phyloP scores from a whole-genome alignment of 192 early-diverging fungal species.

The Helicostylum pulchrum region DNA sequence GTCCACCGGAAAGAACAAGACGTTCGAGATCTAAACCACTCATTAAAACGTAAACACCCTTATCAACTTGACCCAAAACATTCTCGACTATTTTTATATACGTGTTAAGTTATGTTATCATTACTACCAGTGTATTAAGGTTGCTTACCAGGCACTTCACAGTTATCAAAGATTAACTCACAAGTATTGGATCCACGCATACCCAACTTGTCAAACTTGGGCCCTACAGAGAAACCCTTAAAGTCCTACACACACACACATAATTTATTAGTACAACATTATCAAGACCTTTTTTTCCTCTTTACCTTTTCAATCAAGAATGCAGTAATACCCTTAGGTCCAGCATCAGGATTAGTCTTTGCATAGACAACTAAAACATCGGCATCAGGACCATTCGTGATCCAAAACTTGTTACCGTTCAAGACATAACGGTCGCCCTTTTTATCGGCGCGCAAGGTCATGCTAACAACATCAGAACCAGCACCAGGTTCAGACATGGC shows the following conservation, averaged over 20 bases:
- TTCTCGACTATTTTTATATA: conserved; percentile 57
- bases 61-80: conserved; percentile 75
- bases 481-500: conserved; percentile 92
- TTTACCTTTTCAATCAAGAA: conserved; percentile 84
- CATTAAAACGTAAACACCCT: conserved; percentile 95
- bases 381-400: conserved; percentile 93
- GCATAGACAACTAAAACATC: conserved; percentile 90
- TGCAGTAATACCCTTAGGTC: conserved; percentile 89
- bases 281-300: too few species aligned
- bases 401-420: conserved; percentile 95
- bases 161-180: conserved; percentile 93
- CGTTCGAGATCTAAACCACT: conserved; percentile 90
- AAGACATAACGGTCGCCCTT: conserved; percentile 81
- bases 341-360: conserved; percentile 78
- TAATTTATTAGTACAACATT: neutral
- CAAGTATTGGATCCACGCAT: conserved; percentile 97
- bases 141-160: conserved; percentile 70
- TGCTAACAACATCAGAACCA: conserved; percentile 92
- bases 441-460: conserved; percentile 79
- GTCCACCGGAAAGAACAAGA: conserved; percentile 86
- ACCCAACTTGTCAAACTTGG: conserved; percentile 92
- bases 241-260: conserved; percentile 47
- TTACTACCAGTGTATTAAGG: neutral
- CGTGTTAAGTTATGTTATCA: conserved; percentile 5
- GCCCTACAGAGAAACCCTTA: conserved; percentile 78